Base-by-base conservation (phyloP, 495 filamentous ascomycete species). In the Hapsidospora chrysogenum region DNA sequence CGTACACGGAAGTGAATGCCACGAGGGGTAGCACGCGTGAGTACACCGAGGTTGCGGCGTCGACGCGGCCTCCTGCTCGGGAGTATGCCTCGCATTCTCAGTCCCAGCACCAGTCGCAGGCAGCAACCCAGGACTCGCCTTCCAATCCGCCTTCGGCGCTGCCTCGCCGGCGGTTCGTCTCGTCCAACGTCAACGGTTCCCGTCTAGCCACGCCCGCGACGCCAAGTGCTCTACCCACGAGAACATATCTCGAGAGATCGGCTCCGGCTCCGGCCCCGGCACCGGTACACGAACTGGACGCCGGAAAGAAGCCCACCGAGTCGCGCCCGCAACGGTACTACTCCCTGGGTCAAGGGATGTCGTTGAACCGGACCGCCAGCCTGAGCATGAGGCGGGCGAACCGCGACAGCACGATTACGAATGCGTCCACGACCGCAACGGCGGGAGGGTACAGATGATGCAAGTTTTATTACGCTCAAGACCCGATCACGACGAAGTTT, bases 1-100 rank as follows among this genome's bases (percentile, higher is more conserved):
- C 72, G 0, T 49, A 53, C n/a, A 74, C 72, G 9, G 72, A 75
- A 34, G 52, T 72, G n/a, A 60, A 60, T 13, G 53, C 49, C 27
- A 38, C 43, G 30, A 48, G 56, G 27, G 35, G 42, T 7, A 29
- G 38, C 16, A 38, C 46, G 11, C 53, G 56, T n/a, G 57, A 63
- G 19, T 50, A 50, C 28, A 35, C 35, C 17, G 30, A 36, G n/a
- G 22, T 27, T 15, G 23, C 23, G 6, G 11, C 23, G 23, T 6
- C 23, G 11, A 6, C 23, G 11, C 6, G 23, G 11, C 6, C 6
- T 11, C 23, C 23, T 6, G 11, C 23, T 6, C 23, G 23, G 6
- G 23, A 26, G 23, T 26, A 26, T 11, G 23, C 23, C 6, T 11
- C 23, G 6, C 23, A 26, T 6, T 6, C 6, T 26, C 23, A 26